Base-by-base conservation (phyloP, 2,329 filamentous ascomycete species). In the Fusarium chuoi region DNA sequence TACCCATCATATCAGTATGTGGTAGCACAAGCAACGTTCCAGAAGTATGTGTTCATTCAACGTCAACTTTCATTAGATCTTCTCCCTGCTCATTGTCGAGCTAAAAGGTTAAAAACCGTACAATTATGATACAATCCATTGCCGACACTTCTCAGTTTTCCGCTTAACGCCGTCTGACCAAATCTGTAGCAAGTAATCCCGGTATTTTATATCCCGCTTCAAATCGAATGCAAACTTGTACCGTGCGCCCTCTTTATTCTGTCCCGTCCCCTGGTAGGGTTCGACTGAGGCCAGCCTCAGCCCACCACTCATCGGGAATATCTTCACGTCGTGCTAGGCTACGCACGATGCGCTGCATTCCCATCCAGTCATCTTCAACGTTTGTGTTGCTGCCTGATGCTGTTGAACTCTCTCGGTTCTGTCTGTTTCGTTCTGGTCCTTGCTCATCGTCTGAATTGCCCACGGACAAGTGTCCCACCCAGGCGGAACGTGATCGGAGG, bases 301-400 rank as follows among this genome's bases (percentile, higher is more conserved):
- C 89, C 94, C 94, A 97, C 90, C 92, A 95, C 73, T 94, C 91
- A 70, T 96, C 93, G 0, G 93, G 92, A 61, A 96, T 92, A 76
- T 95, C 93, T 78, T 94, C 89, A 30, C 93, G 86, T 24, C 89
- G 87, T 39, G 91, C 90, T 62, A 97, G 86, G 48, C 90, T 88
- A 75, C 92, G 90, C 41, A 96, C 87, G 52, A 97, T 92, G 57
- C 87, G 87, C 75, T 93, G 91, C 88, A 95, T 92, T 51, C 91
- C 89, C 28, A 89, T 87, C 79, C 79, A 81, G 9, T 84, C 84
- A 12, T 85, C 84, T 20, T 80, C 74, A 48, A 59, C 67, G 39
- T 64, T 67, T n/a, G 72, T 67, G 42, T 71, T 71, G 57, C 64
- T 74, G 28, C 64, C 66, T 11, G 72, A 68, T 39, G 56, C 28